These are phyloP conservation scores for Trichoderma sp. DNA, from an alignment of 2,329 filamentous ascomycete species.

Conservation along the genomic window DNA sequence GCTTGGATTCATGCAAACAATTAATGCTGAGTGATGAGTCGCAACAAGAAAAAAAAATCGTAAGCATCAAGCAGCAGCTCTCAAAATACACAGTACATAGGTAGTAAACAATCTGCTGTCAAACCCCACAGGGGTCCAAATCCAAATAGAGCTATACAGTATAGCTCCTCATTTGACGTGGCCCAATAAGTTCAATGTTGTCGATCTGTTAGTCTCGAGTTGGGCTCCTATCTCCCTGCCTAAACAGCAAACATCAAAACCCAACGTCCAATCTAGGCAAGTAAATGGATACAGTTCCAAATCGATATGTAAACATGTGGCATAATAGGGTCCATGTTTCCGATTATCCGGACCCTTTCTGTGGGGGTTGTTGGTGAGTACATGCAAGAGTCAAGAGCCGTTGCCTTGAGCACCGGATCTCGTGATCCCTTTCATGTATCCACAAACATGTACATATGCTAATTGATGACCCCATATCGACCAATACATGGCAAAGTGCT, in stretches of 20 bases:
- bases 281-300: background rate
- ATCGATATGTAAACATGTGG: background rate
- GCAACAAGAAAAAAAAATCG: background rate
- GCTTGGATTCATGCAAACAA: background rate
- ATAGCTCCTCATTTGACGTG: background rate
- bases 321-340: background rate
- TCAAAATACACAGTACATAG: background rate
- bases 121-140: background rate
- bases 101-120: background rate
- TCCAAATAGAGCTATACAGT: background rate
- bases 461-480: background rate
- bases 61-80: background rate
- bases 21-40: background rate
- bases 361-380: background rate
- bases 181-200: background rate
- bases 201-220: background rate
- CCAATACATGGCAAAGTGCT: background rate
- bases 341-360: background rate
- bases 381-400: background rate
- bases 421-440: background rate
- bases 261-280: background rate
- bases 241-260: background rate
- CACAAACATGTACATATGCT: background rate
- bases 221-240: constrained; percentile 11
- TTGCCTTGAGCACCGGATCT: background rate